phyloP scores from a whole-genome alignment of 495 filamentous ascomycete species.

The Emericellopsis terricola region DNA sequence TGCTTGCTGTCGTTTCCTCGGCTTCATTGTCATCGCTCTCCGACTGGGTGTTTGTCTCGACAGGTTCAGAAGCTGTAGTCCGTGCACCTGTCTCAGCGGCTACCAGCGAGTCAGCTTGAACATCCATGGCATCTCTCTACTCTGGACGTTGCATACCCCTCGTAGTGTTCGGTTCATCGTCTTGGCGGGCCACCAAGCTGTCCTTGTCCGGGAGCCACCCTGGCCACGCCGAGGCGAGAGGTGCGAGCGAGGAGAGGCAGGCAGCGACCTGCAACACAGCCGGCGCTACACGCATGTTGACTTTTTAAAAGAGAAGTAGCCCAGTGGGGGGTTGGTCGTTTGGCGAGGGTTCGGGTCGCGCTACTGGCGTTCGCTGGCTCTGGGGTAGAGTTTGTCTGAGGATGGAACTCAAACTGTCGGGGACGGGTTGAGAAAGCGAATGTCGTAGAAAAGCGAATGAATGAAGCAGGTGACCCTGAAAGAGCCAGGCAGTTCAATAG shows the following conservation, averaged over 20 bases:
- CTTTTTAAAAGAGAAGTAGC: conserved; percentile 43
- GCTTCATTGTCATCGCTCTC: conserved; percentile 14
- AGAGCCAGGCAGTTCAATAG: too few relatives aligned
- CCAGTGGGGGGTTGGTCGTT: conserved; percentile 50
- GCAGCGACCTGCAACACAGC: conserved; percentile 11
- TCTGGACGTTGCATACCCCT: too few relatives aligned
- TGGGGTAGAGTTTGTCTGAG: too few relatives aligned
- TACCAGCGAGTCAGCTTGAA: not conserved
- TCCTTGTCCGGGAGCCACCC: conserved; percentile 19
- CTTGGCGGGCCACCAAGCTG: conserved; percentile 17
- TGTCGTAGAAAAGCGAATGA: too few relatives aligned
- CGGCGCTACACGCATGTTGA: conserved; percentile 6
- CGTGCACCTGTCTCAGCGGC: not conserved
- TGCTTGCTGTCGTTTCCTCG: conserved; percentile 5
- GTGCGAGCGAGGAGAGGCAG: conserved; percentile 15
- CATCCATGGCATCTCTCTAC: not conserved
- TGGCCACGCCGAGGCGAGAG: conserved; percentile 13
- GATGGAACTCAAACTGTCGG: too few relatives aligned
- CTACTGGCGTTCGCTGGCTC: too few relatives aligned
- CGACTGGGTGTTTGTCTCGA: conserved; percentile 16
- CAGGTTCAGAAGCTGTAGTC: too few relatives aligned
- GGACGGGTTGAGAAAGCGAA: too few relatives aligned
- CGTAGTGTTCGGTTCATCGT: too few relatives aligned
- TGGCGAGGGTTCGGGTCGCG: conserved; percentile 57
- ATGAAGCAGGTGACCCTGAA: too few relatives aligned